phyloP scores from a whole-genome alignment of 1,284 basidiomycete genomes.

The Papiliotrema laurentii region DNA sequence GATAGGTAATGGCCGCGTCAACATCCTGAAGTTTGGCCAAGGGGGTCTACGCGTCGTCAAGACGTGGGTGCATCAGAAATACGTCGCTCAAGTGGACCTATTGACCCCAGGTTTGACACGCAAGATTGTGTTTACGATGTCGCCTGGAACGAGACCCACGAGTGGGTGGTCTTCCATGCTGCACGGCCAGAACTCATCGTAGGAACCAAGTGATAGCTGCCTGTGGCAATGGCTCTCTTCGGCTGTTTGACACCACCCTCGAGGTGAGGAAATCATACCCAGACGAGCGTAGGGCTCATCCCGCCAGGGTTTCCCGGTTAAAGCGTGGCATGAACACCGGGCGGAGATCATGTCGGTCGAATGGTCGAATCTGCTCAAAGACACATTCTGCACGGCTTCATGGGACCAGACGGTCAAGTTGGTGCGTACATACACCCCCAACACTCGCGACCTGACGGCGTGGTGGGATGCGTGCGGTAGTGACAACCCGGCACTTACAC shows the following conservation, averaged over 20 bases:
- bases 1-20: conserved; percentile 85
- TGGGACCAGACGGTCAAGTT: conserved; percentile 92
- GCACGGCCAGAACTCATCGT: not conserved
- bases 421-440: conserved; percentile 53
- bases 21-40: conserved; percentile 59
- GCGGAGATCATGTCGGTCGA: conserved; percentile 92
- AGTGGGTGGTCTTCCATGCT: conserved; percentile 55
- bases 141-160: conserved; percentile 89
- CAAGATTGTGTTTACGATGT: conserved; percentile 90
- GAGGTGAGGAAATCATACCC: conserved; percentile 58
- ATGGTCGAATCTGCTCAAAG: conserved; percentile 94
- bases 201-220: conserved; percentile 75
- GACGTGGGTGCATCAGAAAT: conserved; percentile 52
- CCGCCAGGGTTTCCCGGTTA: conserved; percentile 58
- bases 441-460: not conserved
- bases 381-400: conserved; percentile 77
- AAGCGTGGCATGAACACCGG: conserved; percentile 88
- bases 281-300: not conserved
- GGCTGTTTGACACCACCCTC: conserved; percentile 84
- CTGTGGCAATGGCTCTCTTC: conserved; percentile 86
- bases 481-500: not conserved
- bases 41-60: conserved; percentile 60
- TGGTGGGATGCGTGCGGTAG: too few species aligned
- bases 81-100: conserved; percentile 1
- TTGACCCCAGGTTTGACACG: conserved; percentile 69